phyloP scores from a whole-genome alignment of 164 flowering plant species.

The Platanus orientalis region DNA sequence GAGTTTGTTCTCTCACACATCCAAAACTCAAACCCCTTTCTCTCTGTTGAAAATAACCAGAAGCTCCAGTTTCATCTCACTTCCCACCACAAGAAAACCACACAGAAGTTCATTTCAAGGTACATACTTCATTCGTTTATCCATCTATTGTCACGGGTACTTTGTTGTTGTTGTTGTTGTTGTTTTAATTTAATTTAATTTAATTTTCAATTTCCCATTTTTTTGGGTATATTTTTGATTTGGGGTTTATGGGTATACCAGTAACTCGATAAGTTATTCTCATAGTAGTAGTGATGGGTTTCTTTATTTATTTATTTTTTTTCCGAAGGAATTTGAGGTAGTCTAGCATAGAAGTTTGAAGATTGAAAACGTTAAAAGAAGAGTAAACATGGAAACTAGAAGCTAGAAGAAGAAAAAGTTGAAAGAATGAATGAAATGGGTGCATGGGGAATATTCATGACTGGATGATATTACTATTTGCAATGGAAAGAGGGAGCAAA shows the following conservation, averaged over 20 bases:
- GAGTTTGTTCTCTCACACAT: too few species aligned
- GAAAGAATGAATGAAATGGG: background rate
- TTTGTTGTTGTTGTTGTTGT: background rate
- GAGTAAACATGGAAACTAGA: background rate
- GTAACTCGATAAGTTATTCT: background rate
- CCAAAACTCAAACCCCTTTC: too few species aligned
- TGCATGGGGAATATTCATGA: background rate
- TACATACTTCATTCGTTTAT: constrained; percentile 1
- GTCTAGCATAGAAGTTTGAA: background rate
- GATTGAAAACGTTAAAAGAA: background rate
- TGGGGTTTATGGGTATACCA: background rate
- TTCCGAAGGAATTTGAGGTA: background rate
- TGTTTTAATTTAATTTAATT: background rate
- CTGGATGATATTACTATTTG: background rate
- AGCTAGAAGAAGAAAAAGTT: background rate
- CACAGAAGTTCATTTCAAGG: constrained; percentile 25
- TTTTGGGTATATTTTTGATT: background rate
- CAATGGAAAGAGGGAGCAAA: background rate
- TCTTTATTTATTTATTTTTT: background rate
- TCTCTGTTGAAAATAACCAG: too few species aligned
- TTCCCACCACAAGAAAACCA: too few species aligned
- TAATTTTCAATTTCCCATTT: background rate
- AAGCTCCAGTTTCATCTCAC: too few species aligned
- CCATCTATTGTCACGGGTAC: too few species aligned
- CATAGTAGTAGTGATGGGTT: background rate